Evolutionary conservation across 228 moss, liverwort and hornwort genomes (phyloP), one percentile per base, ranked within the genome.

Genomic region (Sphagnum magellanicum): DNA sequence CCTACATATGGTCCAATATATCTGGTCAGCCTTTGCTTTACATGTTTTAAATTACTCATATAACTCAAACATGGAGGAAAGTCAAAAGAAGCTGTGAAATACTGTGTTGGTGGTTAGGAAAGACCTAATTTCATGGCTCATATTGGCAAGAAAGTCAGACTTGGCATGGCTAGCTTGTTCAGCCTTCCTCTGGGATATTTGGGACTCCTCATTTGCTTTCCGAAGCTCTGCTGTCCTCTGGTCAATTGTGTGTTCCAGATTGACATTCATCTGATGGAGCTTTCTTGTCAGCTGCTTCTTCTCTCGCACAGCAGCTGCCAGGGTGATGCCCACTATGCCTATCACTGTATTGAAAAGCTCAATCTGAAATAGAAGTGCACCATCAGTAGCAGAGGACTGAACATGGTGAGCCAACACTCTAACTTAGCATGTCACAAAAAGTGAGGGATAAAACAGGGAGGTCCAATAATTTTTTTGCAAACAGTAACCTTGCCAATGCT

Each of bases 51-150:
- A 8, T 12, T 55, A 8, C 55, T 55, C 55, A 8, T 8, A 8
- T 55, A 55, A 8, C 55, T 55, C 12, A 8, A 55, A 55, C 2
- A 12, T 55, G 55, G 17, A n/a, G 51, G 13, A 65, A 6, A 17
- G 49, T 11, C n/a, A 49, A 5, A 4, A 14, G 12, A 47, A 10
- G 5, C 13, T 49, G 8, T 65, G 15, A 51, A 49, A 47, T 8
- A 49, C 6, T 32, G 32, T 32, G 32, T 32, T 32, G 51, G 32
- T 32, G 32, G 32, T 32, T 32, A 32, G 32, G 12, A 49, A 63
- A 52, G 50, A 91, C 96, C 91, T 92, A 61, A 95, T 95, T 78
- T 95, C 95, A 67, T 95, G 95, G 57, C 90, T 90, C 95, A 95
- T 95, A 50, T 92, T 95, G 11, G 95, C 95, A 4, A 95, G 90